Base-by-base conservation (phyloP, 176 grass and related monocot genomes). In the Ananas comosus region DNA sequence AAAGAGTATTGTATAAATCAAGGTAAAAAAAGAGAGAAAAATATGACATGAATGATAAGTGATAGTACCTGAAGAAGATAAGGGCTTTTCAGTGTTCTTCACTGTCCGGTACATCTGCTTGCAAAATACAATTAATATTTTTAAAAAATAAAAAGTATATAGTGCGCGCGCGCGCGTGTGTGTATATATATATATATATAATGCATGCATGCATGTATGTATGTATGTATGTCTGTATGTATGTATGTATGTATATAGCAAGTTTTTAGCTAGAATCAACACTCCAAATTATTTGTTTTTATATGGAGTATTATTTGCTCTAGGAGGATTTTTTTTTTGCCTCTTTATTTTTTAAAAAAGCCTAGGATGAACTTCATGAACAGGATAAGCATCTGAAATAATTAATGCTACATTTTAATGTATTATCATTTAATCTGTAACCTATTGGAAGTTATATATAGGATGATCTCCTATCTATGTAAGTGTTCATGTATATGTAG, bases 71-170 rank as follows among this genome's bases (percentile, higher is more conserved):
- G 87, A 90, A 66, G 87, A 85, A 71, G 64, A 76, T 85, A 81
- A 72, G 73, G 87, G 83, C 66, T 76, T 85, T 66, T 90, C 87
- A 80, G 87, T 90, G 69, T 82, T 90, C 87, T 90, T 90, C 83
- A 90, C 79, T 4, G 87, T 90, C 72, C 87, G 82, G 76, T 85
- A 90, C 87, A 90, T 90, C 87, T 90, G 83, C 75, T 68, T 23
- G 23, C 54, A 12, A 52, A 71, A 68, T 69, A 67, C 29, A 49
- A 7, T 8, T 13, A 66, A 42, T 48, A n/a, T 12, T 6, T 66
- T 12, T 11, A 13, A 48, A 28, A 28, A 8, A 14, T 66, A 22
- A 12, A 74, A 84, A 80, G 48, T 64, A 80, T 48, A 23, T 23
- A 23, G 22, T 23, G 10, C 50, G 1, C 7, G 0, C 5, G 23